Percentiles rank a stretch among this genome's conserved stretches.
These are phyloP conservation scores for Sungouiozyma intestinalis DNA, from an alignment of 805 yeast species.

Conservation along the genomic window DNA sequence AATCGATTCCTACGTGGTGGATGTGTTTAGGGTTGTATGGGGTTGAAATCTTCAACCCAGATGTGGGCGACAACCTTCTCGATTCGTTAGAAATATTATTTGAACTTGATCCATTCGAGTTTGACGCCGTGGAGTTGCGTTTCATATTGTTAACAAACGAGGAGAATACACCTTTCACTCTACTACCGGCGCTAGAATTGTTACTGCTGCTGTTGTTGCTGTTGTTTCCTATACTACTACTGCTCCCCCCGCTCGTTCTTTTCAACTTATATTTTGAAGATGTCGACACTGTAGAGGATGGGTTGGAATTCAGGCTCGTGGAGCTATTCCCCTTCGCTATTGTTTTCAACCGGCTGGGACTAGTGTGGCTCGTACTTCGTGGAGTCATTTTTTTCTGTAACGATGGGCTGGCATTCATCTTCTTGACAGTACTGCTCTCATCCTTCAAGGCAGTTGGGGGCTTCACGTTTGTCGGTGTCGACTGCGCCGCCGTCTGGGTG, in stretches of 20 bases:
- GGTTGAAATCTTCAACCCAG: constrained; percentile 55
- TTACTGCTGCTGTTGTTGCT: constrained; percentile 2
- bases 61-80: constrained; percentile 10
- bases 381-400: not conserved
- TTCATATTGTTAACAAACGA: constrained; percentile 28
- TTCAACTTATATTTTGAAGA: constrained; percentile 3
- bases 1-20: constrained; percentile 88
- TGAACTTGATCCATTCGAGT: too few relatives aligned
- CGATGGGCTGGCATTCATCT: not conserved
- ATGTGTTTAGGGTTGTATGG: constrained; percentile 88
- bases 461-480: too few relatives aligned
- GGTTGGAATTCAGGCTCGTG: not conserved
- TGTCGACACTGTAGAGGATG: not conserved
- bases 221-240: not conserved
- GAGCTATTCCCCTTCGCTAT: not conserved
- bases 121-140: constrained; percentile 1
- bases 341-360: not conserved
- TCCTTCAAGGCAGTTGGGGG: not conserved
- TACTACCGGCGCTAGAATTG: constrained; percentile 26
- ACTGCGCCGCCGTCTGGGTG: too few relatives aligned
- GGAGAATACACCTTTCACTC: constrained; percentile 50
- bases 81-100: not conserved
- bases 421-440: not conserved
- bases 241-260: not conserved
- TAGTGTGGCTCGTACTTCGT: not conserved